Evolutionary conservation across 2,329 filamentous ascomycete species (phyloP).

Genomic region (Xylariaceae sp.): DNA sequence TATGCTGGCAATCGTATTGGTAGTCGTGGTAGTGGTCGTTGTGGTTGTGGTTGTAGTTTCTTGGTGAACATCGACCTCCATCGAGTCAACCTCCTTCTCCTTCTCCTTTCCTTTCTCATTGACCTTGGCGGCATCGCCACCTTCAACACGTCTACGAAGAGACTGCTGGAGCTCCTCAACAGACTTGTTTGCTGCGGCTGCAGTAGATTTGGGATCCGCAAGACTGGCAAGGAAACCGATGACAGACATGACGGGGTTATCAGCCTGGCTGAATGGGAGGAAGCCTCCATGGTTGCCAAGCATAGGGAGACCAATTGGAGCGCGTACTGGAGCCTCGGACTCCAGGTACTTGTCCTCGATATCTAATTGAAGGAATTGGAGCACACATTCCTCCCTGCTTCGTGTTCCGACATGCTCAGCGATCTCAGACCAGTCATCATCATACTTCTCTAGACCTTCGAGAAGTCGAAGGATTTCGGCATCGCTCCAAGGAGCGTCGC

Average conservation of each 20-base stretch:
- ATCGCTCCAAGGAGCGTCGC: conserved; percentile 86
- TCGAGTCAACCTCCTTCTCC: conserved; percentile 50
- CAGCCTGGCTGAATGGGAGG: conserved; percentile 83
- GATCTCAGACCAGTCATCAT: conserved; percentile 93
- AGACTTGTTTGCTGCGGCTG: conserved; percentile 82
- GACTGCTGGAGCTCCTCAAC: conserved; percentile 79
- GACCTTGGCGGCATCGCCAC: conserved; percentile 42
- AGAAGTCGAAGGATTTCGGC: conserved; percentile 83
- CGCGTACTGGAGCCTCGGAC: conserved; percentile 55
- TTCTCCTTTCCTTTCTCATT: conserved; percentile 57
- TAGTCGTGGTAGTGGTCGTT: conserved; percentile 46
- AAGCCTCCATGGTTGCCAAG: conserved; percentile 71
- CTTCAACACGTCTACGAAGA: conserved; percentile 72
- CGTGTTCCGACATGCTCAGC: conserved; percentile 87
- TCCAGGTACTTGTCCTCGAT: conserved; percentile 98
- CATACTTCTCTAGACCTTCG: conserved; percentile 85
- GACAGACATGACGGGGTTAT: conserved; percentile 95
- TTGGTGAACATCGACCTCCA: conserved; percentile 58
- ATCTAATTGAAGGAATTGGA: conserved; percentile 92
- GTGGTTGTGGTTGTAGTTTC: conserved; percentile 42
- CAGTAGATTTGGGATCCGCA: conserved; percentile 83
- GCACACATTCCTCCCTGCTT: conserved; percentile 89
- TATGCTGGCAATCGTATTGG: conserved; percentile 61
- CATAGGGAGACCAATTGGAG: conserved; percentile 56
- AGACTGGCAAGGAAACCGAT: conserved; percentile 90